A percentile compares a stretch with the other conserved stretches of the same genome.
These are phyloP conservation scores for Hansenula lynferdii DNA, from an alignment of 1,139 yeast genomes.

Conservation along the genomic window DNA sequence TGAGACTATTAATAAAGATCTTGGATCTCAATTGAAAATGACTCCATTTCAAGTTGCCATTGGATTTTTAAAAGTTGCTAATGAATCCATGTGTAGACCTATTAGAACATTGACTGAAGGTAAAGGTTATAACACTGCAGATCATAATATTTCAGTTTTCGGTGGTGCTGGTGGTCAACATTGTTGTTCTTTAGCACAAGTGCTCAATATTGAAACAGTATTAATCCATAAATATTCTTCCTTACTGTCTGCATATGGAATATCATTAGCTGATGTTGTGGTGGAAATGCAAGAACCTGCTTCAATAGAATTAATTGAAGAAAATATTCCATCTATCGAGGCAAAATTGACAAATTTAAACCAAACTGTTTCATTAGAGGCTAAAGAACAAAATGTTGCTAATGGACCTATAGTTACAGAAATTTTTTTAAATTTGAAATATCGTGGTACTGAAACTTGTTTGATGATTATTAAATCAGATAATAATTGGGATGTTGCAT, in stretches of 20 bases:
- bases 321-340: slow-evolving; percentile 22
- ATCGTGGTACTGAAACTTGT: slow-evolving; percentile 84
- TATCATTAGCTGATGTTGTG: slow-evolving; percentile 51
- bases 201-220: slow-evolving; percentile 40
- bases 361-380: no score
- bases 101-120: slow-evolving; percentile 51
- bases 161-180: slow-evolving; percentile 63
- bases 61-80: slow-evolving; percentile 51
- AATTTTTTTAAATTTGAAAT: slow-evolving; percentile 68
- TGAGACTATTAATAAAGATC: slow-evolving; percentile 36
- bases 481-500: slow-evolving; percentile 26
- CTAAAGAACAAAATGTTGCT: slow-evolving; percentile 28
- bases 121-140: slow-evolving; percentile 40
- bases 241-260: slow-evolving; percentile 52
- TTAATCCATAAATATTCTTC: slow-evolving; percentile 50
- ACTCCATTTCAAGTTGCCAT: slow-evolving; percentile 44
- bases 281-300: slow-evolving; percentile 66
- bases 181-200: slow-evolving; percentile 45
- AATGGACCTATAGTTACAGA: slow-evolving; percentile 42
- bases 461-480: slow-evolving; percentile 58
- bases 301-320: slow-evolving; percentile 29
- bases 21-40: slow-evolving; percentile 27
- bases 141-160: slow-evolving; percentile 46
- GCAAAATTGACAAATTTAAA: slow-evolving; percentile 29
- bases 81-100: slow-evolving; percentile 53